Evolutionary conservation across 2,329 filamentous ascomycete genomes (phyloP), one percentile per base, ranked within the genome.

Genomic region (Sporothrix curviconia): DNA sequence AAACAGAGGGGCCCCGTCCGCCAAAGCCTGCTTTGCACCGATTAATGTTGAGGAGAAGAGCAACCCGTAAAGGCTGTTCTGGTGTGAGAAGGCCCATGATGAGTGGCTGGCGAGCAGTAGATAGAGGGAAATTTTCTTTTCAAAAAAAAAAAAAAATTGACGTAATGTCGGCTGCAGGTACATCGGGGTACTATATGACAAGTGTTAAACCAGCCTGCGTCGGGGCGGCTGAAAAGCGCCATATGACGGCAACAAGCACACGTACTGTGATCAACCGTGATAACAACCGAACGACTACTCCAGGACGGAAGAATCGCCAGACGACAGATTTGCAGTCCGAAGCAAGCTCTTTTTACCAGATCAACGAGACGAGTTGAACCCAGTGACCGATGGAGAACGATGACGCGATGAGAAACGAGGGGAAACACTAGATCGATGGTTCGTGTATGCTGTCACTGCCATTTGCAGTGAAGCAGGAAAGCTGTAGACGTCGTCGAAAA

Each of bases 21-120:
- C n/a, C n/a, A n/a, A n/a, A n/a, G n/a, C n/a, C n/a, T n/a, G n/a
- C n/a, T n/a, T n/a, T n/a, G n/a, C n/a, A n/a, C n/a, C n/a, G n/a
- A n/a, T n/a, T 53, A 60, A 63, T 57, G 60, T 59, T 56, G 55
- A 68, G 56, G 49, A 66, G 36, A 57, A 58, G 46, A 62, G 51
- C 40, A 62, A 42, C 7, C 59, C 54, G 34, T 28, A 37, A 3
- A 62, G 42, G 59, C 36, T 34, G 34, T 46, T 3, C 22, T 25
- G 51, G n/a, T 49, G 34, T 15, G 51, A 39, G 50, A 39, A 28
- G 24, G 53, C 28, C 51, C 58, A 62, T 60, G 34, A 14, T 55
- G 28, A 24, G 9, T 43, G 34, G 34, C 15, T 42, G 39, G 8
- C 28, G 28, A 32, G 28, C 11, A 11, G 28, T n/a, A n/a, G n/a